phyloP scores from a whole-genome alignment of 768 basidiomycete genomes.

The Nidularia pulvinata region DNA sequence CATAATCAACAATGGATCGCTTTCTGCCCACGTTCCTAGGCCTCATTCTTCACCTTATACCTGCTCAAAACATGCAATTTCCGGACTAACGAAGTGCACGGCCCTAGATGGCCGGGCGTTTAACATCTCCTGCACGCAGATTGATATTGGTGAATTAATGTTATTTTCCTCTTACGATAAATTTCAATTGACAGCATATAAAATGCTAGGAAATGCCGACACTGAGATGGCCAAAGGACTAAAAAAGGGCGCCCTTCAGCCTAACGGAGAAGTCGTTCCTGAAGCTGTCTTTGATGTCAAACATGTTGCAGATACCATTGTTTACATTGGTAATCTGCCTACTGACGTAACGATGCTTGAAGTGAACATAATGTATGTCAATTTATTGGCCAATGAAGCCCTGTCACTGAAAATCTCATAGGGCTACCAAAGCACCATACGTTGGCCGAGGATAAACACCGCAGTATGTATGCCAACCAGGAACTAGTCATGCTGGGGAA shows the following conservation, averaged over 20 bases:
- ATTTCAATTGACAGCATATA: no score
- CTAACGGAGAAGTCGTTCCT: constrained; percentile 54
- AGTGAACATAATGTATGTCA: constrained; percentile 71
- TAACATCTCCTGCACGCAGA: constrained; percentile 77
- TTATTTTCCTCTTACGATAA: background rate
- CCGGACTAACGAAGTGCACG: constrained; percentile 74
- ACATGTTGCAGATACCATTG: constrained; percentile 72
- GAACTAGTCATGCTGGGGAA: no score
- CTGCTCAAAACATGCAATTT: constrained; percentile 78
- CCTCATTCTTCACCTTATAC: constrained; percentile 68
- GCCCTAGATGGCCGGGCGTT: constrained; percentile 75
- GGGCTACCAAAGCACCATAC: constrained; percentile 24
- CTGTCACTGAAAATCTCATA: constrained; percentile 1
- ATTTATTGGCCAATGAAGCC: background rate
- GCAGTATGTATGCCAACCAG: no score
- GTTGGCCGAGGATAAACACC: constrained; percentile 24
- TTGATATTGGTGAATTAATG: constrained; percentile 69
- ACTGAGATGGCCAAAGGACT: constrained; percentile 56
- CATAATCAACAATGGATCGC: constrained; percentile 88
- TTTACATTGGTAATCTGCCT: constrained; percentile 71
- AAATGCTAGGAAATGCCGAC: constrained; percentile 66
- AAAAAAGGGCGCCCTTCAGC: constrained; percentile 57
- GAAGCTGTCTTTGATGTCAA: constrained; percentile 73
- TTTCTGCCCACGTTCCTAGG: constrained; percentile 72
- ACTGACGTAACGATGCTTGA: constrained; percentile 69